Percentiles rank a stretch among this genome's conserved stretches.
phyloP scores from a whole-genome alignment of 2,329 filamentous ascomycete species.

The Calonectria henricotiae region DNA sequence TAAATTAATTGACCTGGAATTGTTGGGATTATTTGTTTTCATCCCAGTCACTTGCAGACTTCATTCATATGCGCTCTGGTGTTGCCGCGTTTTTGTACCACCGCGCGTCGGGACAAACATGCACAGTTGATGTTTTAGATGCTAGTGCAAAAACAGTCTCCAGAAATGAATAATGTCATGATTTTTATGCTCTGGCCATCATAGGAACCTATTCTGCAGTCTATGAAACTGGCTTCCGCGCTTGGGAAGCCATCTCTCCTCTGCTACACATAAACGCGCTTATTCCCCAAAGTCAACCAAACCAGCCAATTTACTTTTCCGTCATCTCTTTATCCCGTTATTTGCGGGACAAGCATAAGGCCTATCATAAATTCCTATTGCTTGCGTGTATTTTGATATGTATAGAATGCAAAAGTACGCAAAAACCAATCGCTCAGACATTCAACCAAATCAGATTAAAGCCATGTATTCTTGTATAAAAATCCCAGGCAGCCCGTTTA shows the following conservation, averaged over 20 bases:
- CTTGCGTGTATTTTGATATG: constrained; percentile 31
- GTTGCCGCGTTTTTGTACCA: no score
- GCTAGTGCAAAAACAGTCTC: background rate
- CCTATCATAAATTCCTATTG: constrained; percentile 29
- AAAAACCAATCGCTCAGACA: constrained; percentile 24
- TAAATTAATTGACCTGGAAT: no score
- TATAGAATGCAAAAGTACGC: constrained; percentile 24
- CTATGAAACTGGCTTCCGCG: constrained; percentile 21
- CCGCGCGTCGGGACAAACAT: background rate
- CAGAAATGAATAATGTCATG: background rate
- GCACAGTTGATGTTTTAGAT: no score
- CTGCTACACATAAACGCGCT: constrained; percentile 18
- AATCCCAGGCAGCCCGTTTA: constrained; percentile 7
- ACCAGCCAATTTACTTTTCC: constrained; percentile 28
- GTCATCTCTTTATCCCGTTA: constrained; percentile 13
- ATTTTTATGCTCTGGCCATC: constrained; percentile 1
- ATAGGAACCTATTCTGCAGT: constrained; percentile 27
- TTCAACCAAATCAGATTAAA: constrained; percentile 30
- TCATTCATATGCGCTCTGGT: no score
- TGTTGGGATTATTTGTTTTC: no score
- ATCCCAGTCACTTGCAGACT: no score
- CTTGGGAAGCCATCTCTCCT: constrained; percentile 16
- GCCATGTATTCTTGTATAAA: constrained; percentile 27
- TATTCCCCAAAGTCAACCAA: constrained; percentile 25
- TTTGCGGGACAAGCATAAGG: constrained; percentile 20